Conservation (phyloP, 495 filamentous ascomycete genomes). For the Xylaria grammica region DNA sequence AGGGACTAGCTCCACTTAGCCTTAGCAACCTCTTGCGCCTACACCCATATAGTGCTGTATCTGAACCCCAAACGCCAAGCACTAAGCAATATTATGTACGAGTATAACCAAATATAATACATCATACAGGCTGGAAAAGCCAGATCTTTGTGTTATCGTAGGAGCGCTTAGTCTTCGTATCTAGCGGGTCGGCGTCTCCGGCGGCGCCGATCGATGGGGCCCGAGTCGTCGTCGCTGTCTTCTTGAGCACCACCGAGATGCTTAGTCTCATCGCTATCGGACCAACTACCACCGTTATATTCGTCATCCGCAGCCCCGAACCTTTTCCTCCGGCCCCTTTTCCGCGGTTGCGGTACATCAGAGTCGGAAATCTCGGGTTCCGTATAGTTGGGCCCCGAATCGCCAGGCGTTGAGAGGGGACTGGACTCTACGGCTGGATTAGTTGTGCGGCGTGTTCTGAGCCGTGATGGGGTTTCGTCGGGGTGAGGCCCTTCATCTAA, state of each 20-base stretch:
- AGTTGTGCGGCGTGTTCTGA: constrained; percentile 23
- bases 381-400: constrained; percentile 22
- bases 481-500: constrained; percentile 26
- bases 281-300: constrained; percentile 35
- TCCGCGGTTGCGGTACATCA: constrained; percentile 24
- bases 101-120: constrained; percentile 7
- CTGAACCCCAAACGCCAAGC: not conserved
- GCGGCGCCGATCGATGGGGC: constrained; percentile 28
- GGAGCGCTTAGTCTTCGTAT: constrained; percentile 30
- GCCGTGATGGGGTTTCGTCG: constrained; percentile 28
- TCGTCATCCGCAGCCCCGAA: constrained; percentile 31
- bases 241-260: constrained; percentile 28
- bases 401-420: constrained; percentile 31
- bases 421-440: constrained; percentile 31
- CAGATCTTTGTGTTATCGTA: not conserved
- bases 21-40: not conserved
- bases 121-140: not conserved
- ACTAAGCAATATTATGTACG: not conserved
- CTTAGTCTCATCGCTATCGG: constrained; percentile 29
- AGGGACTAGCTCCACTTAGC: not conserved
- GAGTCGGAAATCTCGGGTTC: constrained; percentile 33
- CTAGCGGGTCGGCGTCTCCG: constrained; percentile 31
- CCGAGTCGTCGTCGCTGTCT: constrained; percentile 28
- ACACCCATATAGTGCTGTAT: not conserved
- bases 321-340: constrained; percentile 21